phyloP scores from a whole-genome alignment of 306 rosid genomes.

The Elaeagnus macrophylla region DNA sequence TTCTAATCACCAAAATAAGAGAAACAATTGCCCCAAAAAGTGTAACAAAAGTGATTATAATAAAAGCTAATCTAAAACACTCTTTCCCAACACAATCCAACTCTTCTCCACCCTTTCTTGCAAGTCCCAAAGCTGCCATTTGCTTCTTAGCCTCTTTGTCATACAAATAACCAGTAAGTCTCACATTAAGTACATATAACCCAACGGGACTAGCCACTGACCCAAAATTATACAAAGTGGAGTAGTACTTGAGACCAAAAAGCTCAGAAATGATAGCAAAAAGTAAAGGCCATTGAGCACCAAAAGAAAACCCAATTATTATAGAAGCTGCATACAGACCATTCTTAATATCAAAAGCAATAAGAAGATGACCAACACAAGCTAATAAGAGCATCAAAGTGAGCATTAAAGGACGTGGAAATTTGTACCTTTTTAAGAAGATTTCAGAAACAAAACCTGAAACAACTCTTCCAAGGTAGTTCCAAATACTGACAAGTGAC shows the following conservation, averaged over 20 bases:
- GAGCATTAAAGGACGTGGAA: conserved; percentile 56
- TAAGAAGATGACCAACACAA: conserved; percentile 50
- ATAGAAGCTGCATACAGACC: conserved; percentile 49
- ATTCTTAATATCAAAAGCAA: conserved; percentile 47
- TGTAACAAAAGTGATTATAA: conserved; percentile 37
- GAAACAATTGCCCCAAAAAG: conserved; percentile 41
- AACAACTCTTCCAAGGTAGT: conserved; percentile 45
- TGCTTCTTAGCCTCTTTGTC: conserved; percentile 53
- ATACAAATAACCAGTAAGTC: conserved; percentile 45
- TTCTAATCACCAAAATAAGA: conserved; percentile 42
- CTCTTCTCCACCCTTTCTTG: conserved; percentile 32
- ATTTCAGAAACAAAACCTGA: conserved; percentile 47
- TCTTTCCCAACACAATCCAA: conserved; percentile 38
- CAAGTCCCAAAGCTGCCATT: conserved; percentile 27
- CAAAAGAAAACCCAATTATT: conserved; percentile 25
- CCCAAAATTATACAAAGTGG: conserved; percentile 48
- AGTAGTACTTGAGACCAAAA: conserved; percentile 63
- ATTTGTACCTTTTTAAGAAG: conserved; percentile 39
- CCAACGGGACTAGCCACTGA: conserved; percentile 50
- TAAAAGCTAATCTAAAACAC: conserved; percentile 42
- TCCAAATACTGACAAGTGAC: conserved; percentile 71
- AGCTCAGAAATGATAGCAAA: conserved; percentile 62
- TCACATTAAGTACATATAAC: conserved; percentile 48
- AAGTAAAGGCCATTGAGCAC: conserved; percentile 42
- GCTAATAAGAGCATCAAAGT: conserved; percentile 42